A percentile compares a stretch with the other conserved stretches of the same genome.
Conservation (phyloP, 192 early-diverging fungal species). For the Entomortierella beljakovae region DNA sequence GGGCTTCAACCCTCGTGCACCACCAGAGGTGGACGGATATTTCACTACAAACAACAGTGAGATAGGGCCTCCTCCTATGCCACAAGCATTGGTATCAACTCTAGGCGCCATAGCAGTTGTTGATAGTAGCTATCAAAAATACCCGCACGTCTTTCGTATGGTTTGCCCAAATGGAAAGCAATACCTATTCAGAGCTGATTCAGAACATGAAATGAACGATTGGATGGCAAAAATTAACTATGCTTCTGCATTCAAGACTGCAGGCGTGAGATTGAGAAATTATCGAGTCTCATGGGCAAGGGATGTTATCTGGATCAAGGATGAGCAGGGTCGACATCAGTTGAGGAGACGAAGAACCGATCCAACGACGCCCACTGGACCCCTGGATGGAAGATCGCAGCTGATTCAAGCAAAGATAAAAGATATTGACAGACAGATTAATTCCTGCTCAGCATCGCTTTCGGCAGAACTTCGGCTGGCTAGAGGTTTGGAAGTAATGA, state of each 20-base stretch:
- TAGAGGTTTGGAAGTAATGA: slow-evolving; percentile 74
- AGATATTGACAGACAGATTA: slow-evolving; percentile 63
- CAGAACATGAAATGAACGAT: slow-evolving; percentile 78
- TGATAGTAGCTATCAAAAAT: slow-evolving; percentile 79
- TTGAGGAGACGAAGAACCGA: slow-evolving; percentile 9
- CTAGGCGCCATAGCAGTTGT: slow-evolving; percentile 75
- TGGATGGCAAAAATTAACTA: slow-evolving; percentile 89
- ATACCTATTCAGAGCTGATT: slow-evolving; percentile 75
- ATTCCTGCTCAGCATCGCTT: slow-evolving; percentile 60
- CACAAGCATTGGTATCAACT: slow-evolving; percentile 66
- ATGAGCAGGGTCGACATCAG: slow-evolving; percentile 52
- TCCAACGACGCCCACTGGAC: slow-evolving; percentile 4
- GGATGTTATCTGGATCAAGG: slow-evolving; percentile 47
- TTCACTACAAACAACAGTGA: slow-evolving; percentile 16
- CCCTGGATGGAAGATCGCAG: slow-evolving; percentile 26
- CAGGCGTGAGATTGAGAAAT: slow-evolving; percentile 52
- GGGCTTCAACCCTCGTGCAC: slow-evolving; percentile 32
- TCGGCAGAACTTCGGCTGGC: slow-evolving; percentile 69
- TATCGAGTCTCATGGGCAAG: slow-evolving; percentile 49
- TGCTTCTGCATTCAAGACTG: slow-evolving; percentile 78
- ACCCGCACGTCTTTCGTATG: slow-evolving; percentile 83
- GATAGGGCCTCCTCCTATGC: slow-evolving; percentile 28
- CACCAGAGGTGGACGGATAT: slow-evolving; percentile 33
- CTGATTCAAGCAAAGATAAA: slow-evolving; percentile 58
- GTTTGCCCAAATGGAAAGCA: slow-evolving; percentile 77